Conservation (phyloP, 2,329 filamentous ascomycete genomes). For the Fusarium cicatricum region DNA sequence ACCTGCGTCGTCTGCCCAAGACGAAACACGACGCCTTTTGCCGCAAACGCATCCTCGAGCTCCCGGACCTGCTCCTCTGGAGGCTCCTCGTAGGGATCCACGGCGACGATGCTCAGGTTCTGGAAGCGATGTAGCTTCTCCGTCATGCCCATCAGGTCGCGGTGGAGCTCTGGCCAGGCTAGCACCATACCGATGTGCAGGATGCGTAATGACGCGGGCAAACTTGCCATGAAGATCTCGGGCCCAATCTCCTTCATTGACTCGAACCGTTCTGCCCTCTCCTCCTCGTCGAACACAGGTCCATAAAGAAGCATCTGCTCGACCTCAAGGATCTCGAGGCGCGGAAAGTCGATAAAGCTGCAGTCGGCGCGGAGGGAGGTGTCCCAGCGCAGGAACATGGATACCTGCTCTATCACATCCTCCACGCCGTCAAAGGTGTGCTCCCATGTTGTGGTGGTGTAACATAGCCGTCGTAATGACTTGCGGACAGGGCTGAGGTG, state of each 20-base stretch:
- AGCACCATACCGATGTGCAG: conserved; percentile 41
- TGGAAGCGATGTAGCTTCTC: conserved; percentile 37
- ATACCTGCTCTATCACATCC: conserved; percentile 39
- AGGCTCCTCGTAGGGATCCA: conserved; percentile 38
- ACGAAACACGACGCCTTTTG: conserved; percentile 30
- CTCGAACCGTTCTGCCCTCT: conserved; percentile 28
- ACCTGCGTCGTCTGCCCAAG: conserved; percentile 38
- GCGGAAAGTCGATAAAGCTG: conserved; percentile 39
- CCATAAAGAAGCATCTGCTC: conserved; percentile 42
- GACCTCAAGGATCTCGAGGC: conserved; percentile 40
- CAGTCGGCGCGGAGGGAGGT: conserved; percentile 35
- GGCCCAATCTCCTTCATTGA: conserved; percentile 28
- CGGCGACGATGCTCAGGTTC: conserved; percentile 33
- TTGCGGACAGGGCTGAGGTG: conserved; percentile 30
- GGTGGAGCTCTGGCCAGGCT: conserved; percentile 40
- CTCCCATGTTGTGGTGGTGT: conserved; percentile 40
- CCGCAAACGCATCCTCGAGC: conserved; percentile 26
- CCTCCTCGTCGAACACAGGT: conserved; percentile 37
- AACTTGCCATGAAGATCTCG: conserved; percentile 39
- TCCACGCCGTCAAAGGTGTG: conserved; percentile 34
- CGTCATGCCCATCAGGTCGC: conserved; percentile 35
- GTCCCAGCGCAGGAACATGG: conserved; percentile 39
- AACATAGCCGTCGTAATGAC: conserved; percentile 37
- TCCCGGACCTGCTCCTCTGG: conserved; percentile 31
- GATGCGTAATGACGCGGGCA: conserved; percentile 35